phyloP scores from a whole-genome alignment of 2,329 filamentous ascomycete species.

The Hyphodiscus sp. region DNA sequence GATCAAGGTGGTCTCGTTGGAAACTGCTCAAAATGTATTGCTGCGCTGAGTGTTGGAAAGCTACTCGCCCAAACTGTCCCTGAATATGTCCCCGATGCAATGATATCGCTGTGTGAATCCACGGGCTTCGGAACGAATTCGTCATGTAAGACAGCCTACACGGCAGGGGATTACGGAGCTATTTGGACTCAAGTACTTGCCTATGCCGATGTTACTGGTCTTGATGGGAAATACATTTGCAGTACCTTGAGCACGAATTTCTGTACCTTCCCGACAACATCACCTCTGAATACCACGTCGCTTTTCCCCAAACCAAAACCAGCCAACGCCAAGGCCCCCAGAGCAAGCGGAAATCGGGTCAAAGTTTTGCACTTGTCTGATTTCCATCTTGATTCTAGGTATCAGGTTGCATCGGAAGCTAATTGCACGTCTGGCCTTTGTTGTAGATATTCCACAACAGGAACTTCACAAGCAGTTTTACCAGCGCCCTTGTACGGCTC shows the following conservation, averaged over 20 bases:
- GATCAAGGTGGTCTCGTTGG: slow-evolving; percentile 30
- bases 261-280: slow-evolving; percentile 40
- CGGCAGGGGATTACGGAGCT: slow-evolving; percentile 42
- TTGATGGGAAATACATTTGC: slow-evolving; percentile 53
- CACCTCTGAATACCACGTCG: slow-evolving; percentile 36
- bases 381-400: slow-evolving; percentile 49
- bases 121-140: slow-evolving; percentile 40
- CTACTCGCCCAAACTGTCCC: slow-evolving; percentile 44
- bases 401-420: slow-evolving; percentile 44
- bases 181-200: slow-evolving; percentile 52
- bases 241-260: slow-evolving; percentile 40
- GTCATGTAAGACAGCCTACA: slow-evolving; percentile 42
- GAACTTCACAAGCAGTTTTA: slow-evolving; percentile 32
- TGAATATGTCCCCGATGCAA: slow-evolving; percentile 39
- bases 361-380: slow-evolving; percentile 52
- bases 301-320: slow-evolving; percentile 51
- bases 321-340: slow-evolving; percentile 35
- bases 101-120: slow-evolving; percentile 44
- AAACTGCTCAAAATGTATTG: slow-evolving; percentile 48
- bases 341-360: slow-evolving; percentile 44
- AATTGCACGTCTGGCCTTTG: slow-evolving; percentile 46
- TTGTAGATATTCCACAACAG: slow-evolving; percentile 39
- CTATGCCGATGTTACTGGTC: slow-evolving; percentile 44
- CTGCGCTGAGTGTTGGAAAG: slow-evolving; percentile 44
- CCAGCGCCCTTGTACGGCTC: slow-evolving; percentile 48